Percentiles rank a stretch among this genome's conserved stretches.
These are phyloP conservation scores for Coemansia sp. DNA, from an alignment of 192 early-diverging fungal genomes.

Conservation along the genomic window DNA sequence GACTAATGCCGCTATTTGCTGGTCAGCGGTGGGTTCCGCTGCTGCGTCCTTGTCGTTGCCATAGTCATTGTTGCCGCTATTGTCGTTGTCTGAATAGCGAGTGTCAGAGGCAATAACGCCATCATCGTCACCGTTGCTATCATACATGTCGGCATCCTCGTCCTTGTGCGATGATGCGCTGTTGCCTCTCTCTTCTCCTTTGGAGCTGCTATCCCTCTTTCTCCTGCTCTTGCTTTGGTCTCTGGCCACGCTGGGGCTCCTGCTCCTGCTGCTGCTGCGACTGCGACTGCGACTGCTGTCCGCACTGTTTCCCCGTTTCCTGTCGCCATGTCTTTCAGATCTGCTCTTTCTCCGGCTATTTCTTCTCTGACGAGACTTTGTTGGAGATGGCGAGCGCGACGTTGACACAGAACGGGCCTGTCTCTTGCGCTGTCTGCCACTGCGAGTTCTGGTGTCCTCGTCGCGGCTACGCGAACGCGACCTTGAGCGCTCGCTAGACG, in stretches of 20 bases:
- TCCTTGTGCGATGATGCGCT: background rate
- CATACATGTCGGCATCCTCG: constrained; percentile 4
- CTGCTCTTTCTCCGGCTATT: constrained; percentile 19
- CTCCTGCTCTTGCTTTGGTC: constrained; percentile 18
- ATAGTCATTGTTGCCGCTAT: too few relatives aligned
- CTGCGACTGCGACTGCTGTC: constrained; percentile 11
- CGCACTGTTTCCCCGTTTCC: constrained; percentile 9
- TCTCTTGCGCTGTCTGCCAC: constrained; percentile 21
- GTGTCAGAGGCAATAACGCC: background rate
- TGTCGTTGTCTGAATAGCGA: background rate
- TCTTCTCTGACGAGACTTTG: constrained; percentile 12
- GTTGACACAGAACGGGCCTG: constrained; percentile 27
- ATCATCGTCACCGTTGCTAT: background rate
- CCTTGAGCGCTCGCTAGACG: constrained; percentile 20
- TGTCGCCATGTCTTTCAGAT: constrained; percentile 11
- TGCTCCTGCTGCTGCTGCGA: constrained; percentile 19
- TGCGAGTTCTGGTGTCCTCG: constrained; percentile 7
- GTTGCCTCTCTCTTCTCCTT: background rate
- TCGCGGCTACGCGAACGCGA: constrained; percentile 28
- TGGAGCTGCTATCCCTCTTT: background rate
- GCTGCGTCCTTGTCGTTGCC: too few relatives aligned
- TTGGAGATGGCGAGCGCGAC: constrained; percentile 18
- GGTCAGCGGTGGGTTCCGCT: background rate
- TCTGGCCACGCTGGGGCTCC: background rate
- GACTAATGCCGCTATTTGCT: too few relatives aligned